Evolutionary conservation across 306 rosid species (phyloP).

Genomic region (Styphnolobium japonicum): DNA sequence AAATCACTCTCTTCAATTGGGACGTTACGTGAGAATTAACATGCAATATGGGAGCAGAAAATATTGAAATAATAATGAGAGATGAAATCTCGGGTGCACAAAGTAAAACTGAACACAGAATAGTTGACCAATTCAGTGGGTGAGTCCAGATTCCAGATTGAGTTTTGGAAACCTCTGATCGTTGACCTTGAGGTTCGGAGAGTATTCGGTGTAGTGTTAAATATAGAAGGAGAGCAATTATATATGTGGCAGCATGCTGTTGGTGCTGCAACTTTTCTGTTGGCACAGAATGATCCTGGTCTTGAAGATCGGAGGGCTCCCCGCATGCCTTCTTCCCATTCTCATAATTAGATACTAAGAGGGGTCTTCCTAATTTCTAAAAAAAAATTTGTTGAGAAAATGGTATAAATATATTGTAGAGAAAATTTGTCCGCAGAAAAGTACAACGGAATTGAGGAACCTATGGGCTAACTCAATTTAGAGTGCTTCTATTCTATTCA

Average conservation of each 20-base stretch:
- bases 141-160: not conserved
- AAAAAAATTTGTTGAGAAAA: no score
- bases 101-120: not conserved
- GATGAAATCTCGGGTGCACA: not conserved
- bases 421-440: no score
- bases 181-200: not conserved
- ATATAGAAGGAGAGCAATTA: not conserved
- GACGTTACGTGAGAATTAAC: not conserved
- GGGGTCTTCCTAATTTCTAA: no score
- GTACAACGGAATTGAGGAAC: no score
- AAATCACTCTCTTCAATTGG: not conserved
- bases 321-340: no score
- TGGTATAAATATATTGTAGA: no score
- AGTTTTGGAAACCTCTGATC: not conserved
- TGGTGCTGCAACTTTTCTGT: not conserved
- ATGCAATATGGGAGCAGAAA: not conserved
- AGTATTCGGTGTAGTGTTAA: not conserved
- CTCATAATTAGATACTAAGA: no score
- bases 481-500: no score
- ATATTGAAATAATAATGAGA: not conserved
- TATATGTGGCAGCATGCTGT: not conserved
- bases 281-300: no score
- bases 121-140: not conserved
- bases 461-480: no score
- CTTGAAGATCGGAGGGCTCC: no score